Conservation (phyloP, 257 asterid genomes). For the Rauvolfia tetraphylla region DNA sequence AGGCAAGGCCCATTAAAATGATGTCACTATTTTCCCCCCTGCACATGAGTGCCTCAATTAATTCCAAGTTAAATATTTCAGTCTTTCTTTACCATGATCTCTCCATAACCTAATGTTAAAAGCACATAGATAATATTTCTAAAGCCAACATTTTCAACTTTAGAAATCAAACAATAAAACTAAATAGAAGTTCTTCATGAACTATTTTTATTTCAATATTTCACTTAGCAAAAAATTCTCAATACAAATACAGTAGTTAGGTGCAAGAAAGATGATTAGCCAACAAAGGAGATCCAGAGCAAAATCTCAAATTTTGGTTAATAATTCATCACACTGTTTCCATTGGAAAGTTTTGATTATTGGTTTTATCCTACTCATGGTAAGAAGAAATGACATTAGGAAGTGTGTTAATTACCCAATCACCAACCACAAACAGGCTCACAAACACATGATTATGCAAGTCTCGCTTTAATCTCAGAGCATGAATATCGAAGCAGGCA, state of each 20-base stretch:
- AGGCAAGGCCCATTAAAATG: no score
- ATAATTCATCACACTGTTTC: background rate
- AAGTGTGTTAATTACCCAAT: slow-evolving; percentile 61
- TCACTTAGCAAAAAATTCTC: background rate
- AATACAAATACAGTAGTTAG: background rate
- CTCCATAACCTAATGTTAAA: background rate
- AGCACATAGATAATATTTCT: background rate
- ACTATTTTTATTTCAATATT: background rate
- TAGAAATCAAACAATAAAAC: background rate
- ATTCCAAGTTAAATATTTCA: background rate
- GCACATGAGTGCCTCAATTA: background rate
- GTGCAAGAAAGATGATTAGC: background rate
- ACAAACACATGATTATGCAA: slow-evolving; percentile 57
- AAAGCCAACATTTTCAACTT: background rate
- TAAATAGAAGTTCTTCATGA: background rate
- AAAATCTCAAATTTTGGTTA: no score
- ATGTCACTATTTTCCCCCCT: background rate
- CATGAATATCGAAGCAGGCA: slow-evolving; percentile 77
- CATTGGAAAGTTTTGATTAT: background rate
- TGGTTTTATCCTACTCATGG: background rate
- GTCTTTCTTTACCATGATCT: background rate
- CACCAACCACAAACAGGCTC: slow-evolving; percentile 83
- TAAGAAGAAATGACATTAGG: slow-evolving; percentile 12
- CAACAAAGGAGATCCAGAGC: background rate
- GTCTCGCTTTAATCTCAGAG: slow-evolving; percentile 76